Evolutionary conservation across 2,329 filamentous ascomycete genomes (phyloP), one percentile per base, ranked within the genome.

Genomic region (Microcera coccophila): DNA sequence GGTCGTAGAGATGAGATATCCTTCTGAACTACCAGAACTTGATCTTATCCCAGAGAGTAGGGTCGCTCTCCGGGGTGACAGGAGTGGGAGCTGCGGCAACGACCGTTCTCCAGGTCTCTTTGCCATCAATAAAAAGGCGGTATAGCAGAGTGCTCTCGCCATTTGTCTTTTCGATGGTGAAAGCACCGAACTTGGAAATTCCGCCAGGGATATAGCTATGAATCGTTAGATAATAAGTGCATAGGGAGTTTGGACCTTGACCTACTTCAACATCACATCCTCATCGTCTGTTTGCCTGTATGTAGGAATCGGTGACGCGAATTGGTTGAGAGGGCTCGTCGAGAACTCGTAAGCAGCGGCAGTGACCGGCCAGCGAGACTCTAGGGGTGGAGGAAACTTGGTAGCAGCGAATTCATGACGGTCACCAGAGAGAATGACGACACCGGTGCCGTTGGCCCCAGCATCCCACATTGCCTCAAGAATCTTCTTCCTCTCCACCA

Each of bases 381-480:
- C 74, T 39, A 54, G 72, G 48, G 74, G 80, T n/a, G 76, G 82
- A 14, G 74, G 84, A 68, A 85, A 85, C 37, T 84, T 82, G 0
- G 91, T 97, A 1, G 91, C 90, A 2, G 87, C 93, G 63, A 97
- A 97, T 64, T 98, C 93, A 61, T 98, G 93, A n/a, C 93, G 76
- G 60, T 98, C 93, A 1, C 93, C 93, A 14, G 86, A 93, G 10
- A 98, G 73, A 11, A 97, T 73, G 3, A 95, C 76, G 7, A 97
- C 83, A 18, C 90, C 87, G 5, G 85, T 72, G 5, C 87, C 86
- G 4, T 80, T 78, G 2, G 79, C 71, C n/a, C 87, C 84, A 1
- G 86, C 83, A 48, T 87, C 84, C 90, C 93, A 97, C 79, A 96
- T 95, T 2, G 88, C 87, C 62, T 95, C 85, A 12, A 98, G 81